Conservation (phyloP, 768 basidiomycete species). For the Phlegmacium glaucopus region DNA sequence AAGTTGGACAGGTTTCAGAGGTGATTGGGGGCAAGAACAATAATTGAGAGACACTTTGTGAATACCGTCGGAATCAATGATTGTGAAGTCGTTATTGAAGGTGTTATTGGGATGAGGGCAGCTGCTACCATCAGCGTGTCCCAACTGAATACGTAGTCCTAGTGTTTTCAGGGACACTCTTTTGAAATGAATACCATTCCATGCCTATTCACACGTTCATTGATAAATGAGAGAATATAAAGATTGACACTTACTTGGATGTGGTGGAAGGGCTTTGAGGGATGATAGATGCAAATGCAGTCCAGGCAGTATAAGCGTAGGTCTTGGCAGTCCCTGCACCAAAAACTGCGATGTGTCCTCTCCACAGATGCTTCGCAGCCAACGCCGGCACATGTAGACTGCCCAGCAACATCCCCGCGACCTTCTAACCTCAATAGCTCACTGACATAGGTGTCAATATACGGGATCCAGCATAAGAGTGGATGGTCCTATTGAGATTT, state of each 20-base stretch:
- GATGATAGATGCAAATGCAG: background rate
- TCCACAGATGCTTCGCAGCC: background rate
- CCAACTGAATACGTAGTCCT: slow-evolving; percentile 26
- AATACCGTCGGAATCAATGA: slow-evolving; percentile 28
- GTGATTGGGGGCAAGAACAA: slow-evolving; percentile 23
- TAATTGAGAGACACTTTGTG: slow-evolving; percentile 28
- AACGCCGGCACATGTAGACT: background rate
- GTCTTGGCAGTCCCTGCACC: background rate
- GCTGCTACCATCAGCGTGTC: slow-evolving; percentile 14
- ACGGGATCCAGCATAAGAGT: background rate
- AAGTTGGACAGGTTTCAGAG: slow-evolving; percentile 20
- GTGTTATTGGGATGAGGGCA: slow-evolving; percentile 12
- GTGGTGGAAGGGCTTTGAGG: background rate
- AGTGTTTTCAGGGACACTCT: slow-evolving; percentile 14
- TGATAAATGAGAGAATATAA: background rate
- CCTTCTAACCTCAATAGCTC: background rate
- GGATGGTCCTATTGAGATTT: background rate
- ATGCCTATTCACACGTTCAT: slow-evolving; percentile 9
- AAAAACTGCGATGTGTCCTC: background rate
- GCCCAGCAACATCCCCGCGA: background rate
- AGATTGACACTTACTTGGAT: background rate
- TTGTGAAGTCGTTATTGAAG: slow-evolving; percentile 20
- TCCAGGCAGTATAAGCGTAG: background rate
- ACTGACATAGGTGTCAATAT: background rate
- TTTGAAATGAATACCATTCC: slow-evolving; percentile 18